phyloP scores from a whole-genome alignment of 2,329 filamentous ascomycete species.

The Aspergillus sp. region DNA sequence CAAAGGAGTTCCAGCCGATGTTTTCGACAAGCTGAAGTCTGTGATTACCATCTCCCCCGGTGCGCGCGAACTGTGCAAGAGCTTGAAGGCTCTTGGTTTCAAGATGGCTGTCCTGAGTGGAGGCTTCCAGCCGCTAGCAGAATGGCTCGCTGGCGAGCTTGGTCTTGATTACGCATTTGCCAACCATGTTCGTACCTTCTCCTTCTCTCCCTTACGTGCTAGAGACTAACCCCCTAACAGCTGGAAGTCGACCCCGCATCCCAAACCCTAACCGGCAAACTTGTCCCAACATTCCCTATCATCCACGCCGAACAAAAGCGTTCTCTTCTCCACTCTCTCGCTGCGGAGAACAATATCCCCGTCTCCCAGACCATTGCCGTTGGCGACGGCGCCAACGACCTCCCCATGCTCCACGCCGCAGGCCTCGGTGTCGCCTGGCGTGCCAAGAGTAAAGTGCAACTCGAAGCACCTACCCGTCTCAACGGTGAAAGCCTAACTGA shows the following conservation, averaged over 20 bases:
- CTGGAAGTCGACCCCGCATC: conserved; percentile 44
- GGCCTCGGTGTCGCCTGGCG: conserved; percentile 58
- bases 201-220: background rate
- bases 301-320: conserved; percentile 55
- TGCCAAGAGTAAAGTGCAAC: conserved; percentile 59
- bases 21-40: conserved; percentile 70
- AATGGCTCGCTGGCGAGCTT: conserved; percentile 73
- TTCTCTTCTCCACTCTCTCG: conserved; percentile 49
- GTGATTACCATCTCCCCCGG: conserved; percentile 77
- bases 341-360: conserved; percentile 48
- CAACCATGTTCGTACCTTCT: conserved; percentile 57
- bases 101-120: conserved; percentile 88
- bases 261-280: conserved; percentile 50
- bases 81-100: conserved; percentile 70
- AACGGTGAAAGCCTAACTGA: conserved; percentile 54
- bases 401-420: conserved; percentile 58
- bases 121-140: conserved; percentile 81
- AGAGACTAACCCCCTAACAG: conserved; percentile 13
- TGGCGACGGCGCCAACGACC: conserved; percentile 60
- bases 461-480: conserved; percentile 52
- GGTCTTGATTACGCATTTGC: conserved; percentile 84
- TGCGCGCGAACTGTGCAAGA: conserved; percentile 64
- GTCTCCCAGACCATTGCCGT: conserved; percentile 52
- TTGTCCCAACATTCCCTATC: conserved; percentile 49
- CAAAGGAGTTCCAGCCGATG: conserved; percentile 67